These are phyloP conservation scores for Vinca minor DNA, from an alignment of 257 asterid genomes.

Conservation along the genomic window DNA sequence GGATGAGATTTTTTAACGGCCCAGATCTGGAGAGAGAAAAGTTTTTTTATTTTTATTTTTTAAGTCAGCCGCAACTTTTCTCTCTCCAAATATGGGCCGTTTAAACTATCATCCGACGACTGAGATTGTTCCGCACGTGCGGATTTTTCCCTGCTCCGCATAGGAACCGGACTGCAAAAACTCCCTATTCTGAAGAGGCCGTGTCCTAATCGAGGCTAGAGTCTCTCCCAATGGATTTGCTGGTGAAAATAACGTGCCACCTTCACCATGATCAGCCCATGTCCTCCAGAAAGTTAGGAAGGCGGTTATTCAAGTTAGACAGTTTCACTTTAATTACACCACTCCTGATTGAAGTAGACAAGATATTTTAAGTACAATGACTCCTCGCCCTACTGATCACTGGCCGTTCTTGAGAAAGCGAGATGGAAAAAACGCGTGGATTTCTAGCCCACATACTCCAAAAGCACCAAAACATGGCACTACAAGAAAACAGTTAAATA, in stretches of 20 bases:
- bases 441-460: slow-evolving; percentile 69
- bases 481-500: no score
- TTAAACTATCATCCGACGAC: no score
- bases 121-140: no score
- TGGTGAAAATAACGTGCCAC: slow-evolving; percentile 91
- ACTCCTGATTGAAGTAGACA: slow-evolving; percentile 86
- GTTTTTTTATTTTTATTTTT: no score
- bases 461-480: slow-evolving; percentile 92
- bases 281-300: slow-evolving; percentile 81
- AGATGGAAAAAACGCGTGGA: slow-evolving; percentile 42
- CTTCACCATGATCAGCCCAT: slow-evolving; percentile 94
- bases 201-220: slow-evolving; percentile 68
- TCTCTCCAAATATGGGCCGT: no score
- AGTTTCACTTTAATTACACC: slow-evolving; percentile 76
- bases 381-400: slow-evolving; percentile 80
- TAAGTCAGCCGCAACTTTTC: no score
- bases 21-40: no score
- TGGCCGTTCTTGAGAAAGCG: slow-evolving; percentile 76
- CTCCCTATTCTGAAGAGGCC: slow-evolving; percentile 45
- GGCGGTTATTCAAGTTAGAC: slow-evolving; percentile 82
- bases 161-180: no score
- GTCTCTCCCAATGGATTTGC: slow-evolving; percentile 77
- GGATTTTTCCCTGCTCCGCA: no score
- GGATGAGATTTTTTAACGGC: no score
- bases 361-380: slow-evolving; percentile 69